These are phyloP conservation scores for Scutellaria galericulata DNA, from an alignment of 257 asterid species.

Conservation along the genomic window DNA sequence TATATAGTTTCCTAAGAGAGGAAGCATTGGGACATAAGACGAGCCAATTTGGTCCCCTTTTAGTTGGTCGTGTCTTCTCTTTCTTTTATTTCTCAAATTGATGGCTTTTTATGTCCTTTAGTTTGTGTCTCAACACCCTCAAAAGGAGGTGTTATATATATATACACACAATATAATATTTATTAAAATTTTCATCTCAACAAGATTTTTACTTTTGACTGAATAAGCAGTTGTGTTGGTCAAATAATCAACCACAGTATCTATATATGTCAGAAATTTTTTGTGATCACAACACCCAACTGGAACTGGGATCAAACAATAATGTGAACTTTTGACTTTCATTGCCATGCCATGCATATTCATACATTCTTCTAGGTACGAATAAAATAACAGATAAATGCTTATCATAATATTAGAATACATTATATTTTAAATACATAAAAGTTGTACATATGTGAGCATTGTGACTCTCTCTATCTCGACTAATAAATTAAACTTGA, in stretches of 20 bases:
- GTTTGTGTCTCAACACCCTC: slow-evolving; percentile 55
- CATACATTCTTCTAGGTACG: background rate
- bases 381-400: background rate
- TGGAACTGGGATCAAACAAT: slow-evolving; percentile 68
- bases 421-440: too few relatives aligned
- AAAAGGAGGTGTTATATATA: slow-evolving; percentile 45
- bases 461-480: too few relatives aligned
- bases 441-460: too few relatives aligned
- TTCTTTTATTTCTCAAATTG: slow-evolving; percentile 49
- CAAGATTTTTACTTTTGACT: slow-evolving; percentile 50
- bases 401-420: too few relatives aligned
- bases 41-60: slow-evolving; percentile 60
- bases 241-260: slow-evolving; percentile 48
- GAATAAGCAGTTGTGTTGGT: slow-evolving; percentile 41
- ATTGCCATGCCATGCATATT: slow-evolving; percentile 33
- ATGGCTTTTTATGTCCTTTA: slow-evolving; percentile 56
- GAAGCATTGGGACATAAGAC: slow-evolving; percentile 50
- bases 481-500: too few relatives aligned
- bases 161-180: background rate
- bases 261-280: slow-evolving; percentile 50
- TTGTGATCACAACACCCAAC: slow-evolving; percentile 56
- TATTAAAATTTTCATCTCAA: background rate
- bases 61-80: slow-evolving; percentile 45
- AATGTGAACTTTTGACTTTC: slow-evolving; percentile 72
- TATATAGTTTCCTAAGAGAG: slow-evolving; percentile 38